Conservation (phyloP, 352 stramenopile genomes). For the Globisporangium lucens region DNA sequence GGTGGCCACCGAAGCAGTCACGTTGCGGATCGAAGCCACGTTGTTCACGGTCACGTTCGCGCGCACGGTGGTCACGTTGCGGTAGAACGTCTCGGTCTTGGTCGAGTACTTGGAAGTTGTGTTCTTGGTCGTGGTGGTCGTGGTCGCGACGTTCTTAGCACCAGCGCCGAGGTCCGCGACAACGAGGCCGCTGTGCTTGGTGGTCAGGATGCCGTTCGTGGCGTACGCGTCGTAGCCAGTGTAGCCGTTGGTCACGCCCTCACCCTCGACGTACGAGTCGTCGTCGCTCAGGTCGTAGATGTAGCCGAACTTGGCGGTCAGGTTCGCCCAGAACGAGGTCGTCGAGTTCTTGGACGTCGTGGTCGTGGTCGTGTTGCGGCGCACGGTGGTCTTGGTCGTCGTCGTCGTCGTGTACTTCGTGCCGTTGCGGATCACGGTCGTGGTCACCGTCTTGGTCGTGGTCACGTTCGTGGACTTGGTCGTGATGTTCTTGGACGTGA, state of each 20-base stretch:
- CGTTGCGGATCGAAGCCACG: conserved; percentile 31
- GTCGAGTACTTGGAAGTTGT: conserved; percentile 22
- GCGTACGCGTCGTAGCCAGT: conserved; percentile 40
- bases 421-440: conserved; percentile 44
- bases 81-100: conserved; percentile 29
- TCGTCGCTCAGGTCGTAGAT: conserved; percentile 47
- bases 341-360: conserved; percentile 20
- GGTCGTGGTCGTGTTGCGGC: conserved; percentile 33
- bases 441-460: conserved; percentile 40
- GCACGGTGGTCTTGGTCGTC: conserved; percentile 35
- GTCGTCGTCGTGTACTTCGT: conserved; percentile 56
- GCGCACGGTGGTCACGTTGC: conserved; percentile 31
- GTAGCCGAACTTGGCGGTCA: conserved; percentile 37
- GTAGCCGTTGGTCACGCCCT: conserved; percentile 44
- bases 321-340: conserved; percentile 32
- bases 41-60: conserved; percentile 45
- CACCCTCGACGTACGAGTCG: conserved; percentile 31
- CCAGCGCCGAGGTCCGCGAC: conserved; percentile 31
- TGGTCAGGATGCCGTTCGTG: conserved; percentile 35
- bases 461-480: conserved; percentile 44
- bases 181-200: conserved; percentile 52
- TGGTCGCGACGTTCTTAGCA: neutral
- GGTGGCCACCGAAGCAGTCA: conserved; percentile 37
- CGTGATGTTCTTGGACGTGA: conserved; percentile 34
- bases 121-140: conserved; percentile 21